phyloP scores from a whole-genome alignment of 306 rosid species.

The Lathyrus oleraceus region DNA sequence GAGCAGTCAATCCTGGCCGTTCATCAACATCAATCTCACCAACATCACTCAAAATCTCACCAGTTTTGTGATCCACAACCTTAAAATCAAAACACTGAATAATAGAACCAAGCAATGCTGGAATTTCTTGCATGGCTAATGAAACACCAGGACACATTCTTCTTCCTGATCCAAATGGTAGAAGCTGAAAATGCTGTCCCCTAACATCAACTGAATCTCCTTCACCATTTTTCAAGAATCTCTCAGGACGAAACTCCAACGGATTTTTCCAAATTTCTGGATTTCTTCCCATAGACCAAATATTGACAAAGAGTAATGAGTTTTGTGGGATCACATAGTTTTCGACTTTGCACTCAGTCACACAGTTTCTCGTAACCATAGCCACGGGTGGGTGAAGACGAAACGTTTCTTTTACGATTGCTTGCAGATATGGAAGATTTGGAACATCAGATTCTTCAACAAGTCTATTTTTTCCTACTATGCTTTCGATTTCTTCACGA shows the following conservation, averaged over 20 bases:
- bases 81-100: conserved; percentile 55
- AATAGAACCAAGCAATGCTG: conserved; percentile 42
- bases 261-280: conserved; percentile 51
- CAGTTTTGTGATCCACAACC: conserved; percentile 14
- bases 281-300: conserved; percentile 57
- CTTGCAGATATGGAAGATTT: conserved; percentile 53
- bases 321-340: conserved; percentile 42
- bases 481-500: conserved; percentile 40
- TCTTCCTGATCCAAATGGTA: conserved; percentile 63
- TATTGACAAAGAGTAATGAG: conserved; percentile 41
- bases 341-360: conserved; percentile 34
- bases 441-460: conserved; percentile 47
- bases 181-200: conserved; percentile 43
- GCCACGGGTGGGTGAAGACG: conserved; percentile 59
- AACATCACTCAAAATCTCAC: neutral
- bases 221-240: conserved; percentile 24
- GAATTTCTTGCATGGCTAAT: conserved; percentile 43
- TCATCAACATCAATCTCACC: conserved; percentile 35
- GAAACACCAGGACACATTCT: conserved; percentile 53
- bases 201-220: conserved; percentile 25
- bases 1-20: conserved; percentile 44
- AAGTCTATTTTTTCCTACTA: conserved; percentile 43
- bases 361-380: conserved; percentile 42
- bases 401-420: conserved; percentile 50
- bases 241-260: conserved; percentile 42